Base-by-base conservation (phyloP, 768 basidiomycete genomes). In the Kondoa malvinella region DNA sequence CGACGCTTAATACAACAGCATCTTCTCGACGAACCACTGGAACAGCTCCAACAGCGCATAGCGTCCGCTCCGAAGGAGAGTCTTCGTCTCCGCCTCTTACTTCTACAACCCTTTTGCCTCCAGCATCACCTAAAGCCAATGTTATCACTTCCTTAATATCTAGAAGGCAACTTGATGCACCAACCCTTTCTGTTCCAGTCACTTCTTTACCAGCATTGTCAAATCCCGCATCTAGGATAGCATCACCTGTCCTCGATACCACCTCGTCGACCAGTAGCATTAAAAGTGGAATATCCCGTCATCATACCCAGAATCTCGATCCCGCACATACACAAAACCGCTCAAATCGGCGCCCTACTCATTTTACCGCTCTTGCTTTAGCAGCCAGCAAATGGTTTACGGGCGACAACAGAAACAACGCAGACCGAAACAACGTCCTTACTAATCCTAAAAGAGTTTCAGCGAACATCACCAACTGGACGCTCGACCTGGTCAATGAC, bases 161-260 rank as follows among this genome's bases (percentile, higher is more conserved):
- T 33, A 63, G 31, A 33, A 27, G n/a, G 61, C 61, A 63, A 32
- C 3, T 63, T 17, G 61, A 32, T 32, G 15, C 12, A 17, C 27
- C 61, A n/a, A 29, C n/a, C 27, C 61, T 63, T 30, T 63, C 61
- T 31, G 61, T 63, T 8, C 61, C 61, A 8, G 30, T 15, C 14
- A 27, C 16, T 14, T 17, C 61, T 32, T 12, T 30, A 31, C 61
- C 61, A 8, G 61, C 27, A 8, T 29, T 63, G 3, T 63, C 61
- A 32, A 63, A 63, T 29, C 61, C 61, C 2, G 30, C 27, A 16
- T 50, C 40, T 50, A 8, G 40, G 21, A 21, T 50, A 21, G 21
- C 40, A 50, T 50, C 40, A 50, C 40, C 40, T 50, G 21, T 21
- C 21, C 12, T 50, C 40, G 40, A 50, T 21, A 50, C 40, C 8